Evolutionary conservation across 768 basidiomycete species (phyloP).

Genomic region (Suillus sp.): DNA sequence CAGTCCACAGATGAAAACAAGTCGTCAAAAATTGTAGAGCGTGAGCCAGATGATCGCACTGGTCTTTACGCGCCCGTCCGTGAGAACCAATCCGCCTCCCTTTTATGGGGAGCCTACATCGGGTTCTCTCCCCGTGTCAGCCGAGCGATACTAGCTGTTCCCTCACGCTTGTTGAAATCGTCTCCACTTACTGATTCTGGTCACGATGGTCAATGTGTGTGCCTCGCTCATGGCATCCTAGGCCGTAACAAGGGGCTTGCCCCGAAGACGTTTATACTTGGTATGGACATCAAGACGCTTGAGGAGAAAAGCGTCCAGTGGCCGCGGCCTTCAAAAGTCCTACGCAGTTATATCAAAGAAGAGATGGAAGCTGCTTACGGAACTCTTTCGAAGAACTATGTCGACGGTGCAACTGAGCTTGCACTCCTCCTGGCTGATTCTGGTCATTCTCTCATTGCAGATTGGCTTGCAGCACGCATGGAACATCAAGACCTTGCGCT

Average conservation of each 20-base stretch:
- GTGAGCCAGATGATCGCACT: background rate
- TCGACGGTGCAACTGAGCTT: conserved; percentile 1
- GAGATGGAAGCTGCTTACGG: conserved; percentile 5
- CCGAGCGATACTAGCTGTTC: background rate
- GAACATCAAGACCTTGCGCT: conserved; percentile 5
- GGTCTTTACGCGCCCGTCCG: background rate
- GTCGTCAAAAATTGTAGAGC: background rate
- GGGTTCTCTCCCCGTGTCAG: conserved; percentile 7
- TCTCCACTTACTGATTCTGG: background rate
- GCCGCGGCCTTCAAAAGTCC: conserved; percentile 6
- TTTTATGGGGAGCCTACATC: background rate
- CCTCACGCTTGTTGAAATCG: background rate
- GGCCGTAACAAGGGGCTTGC: conserved; percentile 3
- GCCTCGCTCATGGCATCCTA: conserved; percentile 3
- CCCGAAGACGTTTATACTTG: background rate
- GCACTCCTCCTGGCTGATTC: conserved; percentile 6
- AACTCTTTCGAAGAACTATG: background rate
- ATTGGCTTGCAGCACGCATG: conserved; percentile 4
- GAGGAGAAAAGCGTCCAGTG: conserved; percentile 4
- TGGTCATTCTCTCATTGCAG: background rate
- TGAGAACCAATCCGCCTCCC: background rate
- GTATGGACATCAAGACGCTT: background rate
- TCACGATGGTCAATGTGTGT: background rate
- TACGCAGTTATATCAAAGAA: background rate
- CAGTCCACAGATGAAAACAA: background rate